phyloP scores from a whole-genome alignment of 306 rosid genomes.

The Corylus heterophylla region DNA sequence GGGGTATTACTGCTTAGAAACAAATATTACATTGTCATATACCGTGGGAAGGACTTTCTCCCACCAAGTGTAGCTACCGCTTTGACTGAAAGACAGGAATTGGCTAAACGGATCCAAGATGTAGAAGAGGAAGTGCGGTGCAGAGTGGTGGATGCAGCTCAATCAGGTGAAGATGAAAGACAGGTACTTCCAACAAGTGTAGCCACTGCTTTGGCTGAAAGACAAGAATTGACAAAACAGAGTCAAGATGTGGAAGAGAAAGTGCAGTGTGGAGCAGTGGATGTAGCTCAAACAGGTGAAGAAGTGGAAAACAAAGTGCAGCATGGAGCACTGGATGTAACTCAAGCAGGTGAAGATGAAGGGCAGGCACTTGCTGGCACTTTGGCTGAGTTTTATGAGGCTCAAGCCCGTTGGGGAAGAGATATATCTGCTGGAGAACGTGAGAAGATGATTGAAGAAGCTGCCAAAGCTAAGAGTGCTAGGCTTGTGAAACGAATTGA shows the following conservation, averaged over 20 bases:
- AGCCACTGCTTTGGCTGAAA: conserved; percentile 68
- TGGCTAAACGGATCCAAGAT: conserved; percentile 72
- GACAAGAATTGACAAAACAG: conserved; percentile 63
- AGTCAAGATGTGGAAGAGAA: conserved; percentile 78
- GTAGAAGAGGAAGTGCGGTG: conserved; percentile 65
- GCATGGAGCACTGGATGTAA: conserved; percentile 36
- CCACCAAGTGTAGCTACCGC: conserved; percentile 78
- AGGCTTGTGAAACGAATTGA: conserved; percentile 70
- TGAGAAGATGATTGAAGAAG: conserved; percentile 77
- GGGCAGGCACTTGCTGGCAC: conserved; percentile 76
- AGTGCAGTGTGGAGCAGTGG: conserved; percentile 45
- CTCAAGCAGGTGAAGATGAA: conserved; percentile 46
- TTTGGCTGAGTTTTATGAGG: conserved; percentile 83
- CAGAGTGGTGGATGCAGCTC: conserved; percentile 41
- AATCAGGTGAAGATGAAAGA: conserved; percentile 41
- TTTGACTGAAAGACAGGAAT: conserved; percentile 77
- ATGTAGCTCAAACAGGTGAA: conserved; percentile 41
- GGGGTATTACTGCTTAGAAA: conserved; percentile 89
- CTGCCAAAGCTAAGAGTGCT: conserved; percentile 53
- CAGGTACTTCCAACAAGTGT: conserved; percentile 67
- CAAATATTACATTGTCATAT: conserved; percentile 83
- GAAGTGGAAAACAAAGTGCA: conserved; percentile 74
- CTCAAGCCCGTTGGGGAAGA: conserved; percentile 82
- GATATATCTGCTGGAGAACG: conserved; percentile 72
- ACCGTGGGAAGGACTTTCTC: conserved; percentile 91